Evolutionary conservation across 2,329 filamentous ascomycete genomes (phyloP).

Genomic region (Aspergillus pseudoglaucus): DNA sequence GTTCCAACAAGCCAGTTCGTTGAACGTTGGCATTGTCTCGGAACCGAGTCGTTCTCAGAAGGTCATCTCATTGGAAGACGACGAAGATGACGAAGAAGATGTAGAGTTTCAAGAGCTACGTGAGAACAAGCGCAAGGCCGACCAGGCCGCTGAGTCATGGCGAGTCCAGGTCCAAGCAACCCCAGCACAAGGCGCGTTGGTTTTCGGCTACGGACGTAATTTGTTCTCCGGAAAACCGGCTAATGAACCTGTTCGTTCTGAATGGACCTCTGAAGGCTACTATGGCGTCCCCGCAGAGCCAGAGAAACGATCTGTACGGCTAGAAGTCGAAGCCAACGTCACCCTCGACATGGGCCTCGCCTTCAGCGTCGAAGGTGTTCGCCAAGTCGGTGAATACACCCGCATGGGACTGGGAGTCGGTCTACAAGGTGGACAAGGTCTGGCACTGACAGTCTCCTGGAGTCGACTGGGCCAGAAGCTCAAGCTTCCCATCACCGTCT

Average conservation of each 20-base stretch:
- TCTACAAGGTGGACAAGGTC: constrained; percentile 26
- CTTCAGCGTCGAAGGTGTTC: constrained; percentile 32
- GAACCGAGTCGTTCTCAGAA: constrained; percentile 15
- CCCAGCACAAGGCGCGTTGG: constrained; percentile 22
- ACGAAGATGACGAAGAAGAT: constrained; percentile 19
- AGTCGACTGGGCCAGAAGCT: constrained; percentile 35
- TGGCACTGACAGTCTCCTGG: constrained; percentile 36
- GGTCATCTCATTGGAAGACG: constrained; percentile 8
- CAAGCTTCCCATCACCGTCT: constrained; percentile 33
- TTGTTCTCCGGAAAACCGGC: constrained; percentile 30
- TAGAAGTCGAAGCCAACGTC: constrained; percentile 27
- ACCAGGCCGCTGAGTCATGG: constrained; percentile 28
- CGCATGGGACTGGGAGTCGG: constrained; percentile 35
- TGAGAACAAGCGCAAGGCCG: constrained; percentile 12
- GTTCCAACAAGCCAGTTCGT: constrained; percentile 19
- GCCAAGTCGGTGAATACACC: constrained; percentile 32
- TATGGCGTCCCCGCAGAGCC: constrained; percentile 23
- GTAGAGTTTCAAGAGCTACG: constrained; percentile 15
- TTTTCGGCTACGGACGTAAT: constrained; percentile 31
- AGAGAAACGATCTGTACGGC: constrained; percentile 26
- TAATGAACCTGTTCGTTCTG: constrained; percentile 27
- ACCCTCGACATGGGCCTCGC: constrained; percentile 21
- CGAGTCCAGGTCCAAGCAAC: constrained; percentile 23
- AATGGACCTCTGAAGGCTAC: constrained; percentile 38
- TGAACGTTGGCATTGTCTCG: constrained; percentile 30